Evolutionary conservation across 306 rosid species (phyloP), one percentile per base, ranked within the genome.

Genomic region (Sechiopsis laciniata): DNA sequence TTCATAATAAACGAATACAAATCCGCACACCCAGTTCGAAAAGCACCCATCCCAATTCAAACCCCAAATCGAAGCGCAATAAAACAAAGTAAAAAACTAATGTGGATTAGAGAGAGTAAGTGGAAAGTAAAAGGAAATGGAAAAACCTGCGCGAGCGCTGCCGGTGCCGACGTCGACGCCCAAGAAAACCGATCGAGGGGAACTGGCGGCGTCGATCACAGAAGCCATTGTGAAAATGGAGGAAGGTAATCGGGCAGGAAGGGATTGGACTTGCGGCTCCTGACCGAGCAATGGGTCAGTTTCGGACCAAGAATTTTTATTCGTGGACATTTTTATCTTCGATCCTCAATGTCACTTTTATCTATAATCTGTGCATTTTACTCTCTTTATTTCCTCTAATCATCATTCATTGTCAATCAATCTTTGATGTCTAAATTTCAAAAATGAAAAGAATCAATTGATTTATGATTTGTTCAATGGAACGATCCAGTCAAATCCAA

Each of bases 151-250:
- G 20, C 96, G 96, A 48, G 98, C 97, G 79, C 96, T 94, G 74
- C 94, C 97, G 52, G 96, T 94, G 79, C 98, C 97, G 22, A 90
- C 98, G 76, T 94, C 97, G 67, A 94, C 85, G 55, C 98, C 97
- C 70, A 94, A 92, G 84, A 87, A 94, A 67, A 90, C 78, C 14
- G 86, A 72, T 71, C 88, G 89, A 60, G 73, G 45, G 37, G 62
- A 71, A n/a, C 35, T 48, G 77, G 77, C 20, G 29, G 81, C 0
- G 17, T 67, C 6, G 55, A 82, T 6, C 54, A 75, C 4, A 55
- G 82, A 71, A 66, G 86, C 55, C 96, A 93, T 93, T 70, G 85
- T 85, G 72, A 82, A 51, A 69, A 55, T 72, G 76, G 77, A 40
- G 37, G 82, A 54, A 45, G 48, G 71, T 13, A 72, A 40, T 2